A percentile compares a stretch with the other conserved stretches of the same genome.
Evolutionary conservation across 164 flowering plant genomes (phyloP).

Genomic region (Cinnamomum micranthum): DNA sequence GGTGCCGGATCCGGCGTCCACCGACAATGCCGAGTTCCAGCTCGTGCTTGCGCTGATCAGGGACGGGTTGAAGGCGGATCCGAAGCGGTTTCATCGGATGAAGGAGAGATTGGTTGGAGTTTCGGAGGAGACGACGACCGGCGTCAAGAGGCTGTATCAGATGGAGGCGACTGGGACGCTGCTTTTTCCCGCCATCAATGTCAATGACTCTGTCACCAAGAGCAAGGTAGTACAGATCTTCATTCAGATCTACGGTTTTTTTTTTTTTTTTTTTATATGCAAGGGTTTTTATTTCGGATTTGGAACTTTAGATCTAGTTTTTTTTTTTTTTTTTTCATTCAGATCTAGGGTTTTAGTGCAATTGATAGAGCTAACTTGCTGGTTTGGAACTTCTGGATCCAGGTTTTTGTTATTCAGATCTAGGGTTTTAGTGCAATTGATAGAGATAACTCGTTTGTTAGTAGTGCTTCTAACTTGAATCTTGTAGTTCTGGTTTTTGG

Average conservation of each 20-base stretch:
- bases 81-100: slow-evolving; percentile 33
- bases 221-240: slow-evolving; percentile 18
- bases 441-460: neutral
- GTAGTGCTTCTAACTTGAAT: neutral
- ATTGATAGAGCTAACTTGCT: no score
- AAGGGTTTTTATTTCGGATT: no score
- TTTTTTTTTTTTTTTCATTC: neutral
- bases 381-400: no score
- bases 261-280: no score
- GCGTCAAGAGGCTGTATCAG: slow-evolving; percentile 34
- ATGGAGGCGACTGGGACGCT: slow-evolving; percentile 26
- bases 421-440: neutral
- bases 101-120: slow-evolving; percentile 34
- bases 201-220: slow-evolving; percentile 27
- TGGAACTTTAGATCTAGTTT: neutral
- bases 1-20: slow-evolving; percentile 37
- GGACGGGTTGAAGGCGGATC: slow-evolving; percentile 35
- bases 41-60: slow-evolving; percentile 29
- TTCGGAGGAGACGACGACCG: slow-evolving; percentile 38
- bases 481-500: neutral
- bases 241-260: neutral
- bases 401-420: slow-evolving; percentile 2
- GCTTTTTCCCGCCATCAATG: slow-evolving; percentile 30
- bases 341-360: slow-evolving; percentile 7
- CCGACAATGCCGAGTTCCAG: slow-evolving; percentile 44